Base-by-base conservation (phyloP, 805 yeast genomes). In the Saccharomycopsis sp. region DNA sequence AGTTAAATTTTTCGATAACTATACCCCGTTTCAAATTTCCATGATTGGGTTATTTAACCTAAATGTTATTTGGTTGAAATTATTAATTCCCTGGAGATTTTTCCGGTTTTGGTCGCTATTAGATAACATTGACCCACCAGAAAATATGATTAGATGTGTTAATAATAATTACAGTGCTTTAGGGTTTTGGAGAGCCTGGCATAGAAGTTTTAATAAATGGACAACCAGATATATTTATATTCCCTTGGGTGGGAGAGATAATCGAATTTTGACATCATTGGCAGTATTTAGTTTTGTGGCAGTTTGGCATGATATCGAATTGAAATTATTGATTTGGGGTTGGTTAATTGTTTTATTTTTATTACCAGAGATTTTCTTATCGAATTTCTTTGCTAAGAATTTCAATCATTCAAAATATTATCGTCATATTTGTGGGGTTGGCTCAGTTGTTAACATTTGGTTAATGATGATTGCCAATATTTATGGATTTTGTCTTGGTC, bases 161-260 rank as follows among this genome's bases (percentile, higher is more conserved):
- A 83, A 86, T 57, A 86, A 92, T 60, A 92, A 92, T 60, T 92
- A 79, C 58, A 81, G 94, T 26, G 92, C 96, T 0, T 59, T 85
- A 46, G 86, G 92, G n/a, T 92, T 92, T 58, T 92, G 99, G 99
- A 72, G 97, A 55, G 94, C 95, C 3, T 92, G 99, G 99, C 99
- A 92, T 60, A 73, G 97, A 54, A 80, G 94, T 36, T 92, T 67
- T 63, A 88, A 89, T 61, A 72, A 81, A 50, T 92, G 96, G 94
- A 81, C 84, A 26, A 72, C 83, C 20, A 69, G 95, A 46, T 92
- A 92, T 58, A 72, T 92, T 31, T 92, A 92, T 52, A 69, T 92
- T 18, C 98, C 98, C 2, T 62, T 92, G 45, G 97, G 97, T 9
- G 96, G 96, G 0, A 69, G 82, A 0, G 64, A 61, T 6, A 72